Evolutionary conservation across 2,329 filamentous ascomycete genomes (phyloP).

Genomic region (Colletotrichum gigasporum): DNA sequence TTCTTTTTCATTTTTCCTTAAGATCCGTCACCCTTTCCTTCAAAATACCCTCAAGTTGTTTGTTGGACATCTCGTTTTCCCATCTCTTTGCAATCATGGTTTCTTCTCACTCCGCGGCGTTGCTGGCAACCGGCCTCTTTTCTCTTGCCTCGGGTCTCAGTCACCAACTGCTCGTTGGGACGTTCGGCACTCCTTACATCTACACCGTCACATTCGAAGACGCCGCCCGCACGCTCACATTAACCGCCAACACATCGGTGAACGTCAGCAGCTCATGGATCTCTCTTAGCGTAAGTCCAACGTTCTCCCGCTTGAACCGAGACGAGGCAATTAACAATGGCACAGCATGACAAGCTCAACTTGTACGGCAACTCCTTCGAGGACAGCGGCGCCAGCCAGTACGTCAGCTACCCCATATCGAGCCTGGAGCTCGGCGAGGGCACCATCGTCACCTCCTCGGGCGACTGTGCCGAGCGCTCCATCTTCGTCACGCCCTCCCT

Average conservation of each 20-base stretch:
- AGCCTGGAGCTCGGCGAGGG: neutral
- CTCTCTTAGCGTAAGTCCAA: neutral
- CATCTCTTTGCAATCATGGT: too few relatives aligned
- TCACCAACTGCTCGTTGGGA: neutral
- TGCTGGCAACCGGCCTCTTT: neutral
- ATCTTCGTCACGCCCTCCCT: neutral
- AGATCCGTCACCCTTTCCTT: too few relatives aligned
- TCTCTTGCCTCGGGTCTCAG: neutral
- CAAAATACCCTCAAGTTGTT: neutral
- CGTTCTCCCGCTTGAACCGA: rapidly evolving
- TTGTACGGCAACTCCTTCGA: slow-evolving; percentile 4
- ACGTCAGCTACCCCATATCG: neutral
- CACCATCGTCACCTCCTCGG: neutral
- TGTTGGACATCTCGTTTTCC: neutral
- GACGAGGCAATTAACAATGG: neutral
- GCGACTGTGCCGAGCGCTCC: neutral
- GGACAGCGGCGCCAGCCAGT: neutral
- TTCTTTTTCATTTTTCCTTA: too few relatives aligned
- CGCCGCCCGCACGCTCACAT: neutral
- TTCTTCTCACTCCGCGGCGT: neutral
- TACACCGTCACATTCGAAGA: slow-evolving; percentile 7
- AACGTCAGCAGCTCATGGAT: slow-evolving; percentile 11
- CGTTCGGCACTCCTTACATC: neutral
- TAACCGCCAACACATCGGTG: neutral
- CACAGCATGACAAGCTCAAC: neutral